Evolutionary conservation across 2,329 filamentous ascomycete species (phyloP).

Genomic region (Hymenotorrendiella dingleyae): DNA sequence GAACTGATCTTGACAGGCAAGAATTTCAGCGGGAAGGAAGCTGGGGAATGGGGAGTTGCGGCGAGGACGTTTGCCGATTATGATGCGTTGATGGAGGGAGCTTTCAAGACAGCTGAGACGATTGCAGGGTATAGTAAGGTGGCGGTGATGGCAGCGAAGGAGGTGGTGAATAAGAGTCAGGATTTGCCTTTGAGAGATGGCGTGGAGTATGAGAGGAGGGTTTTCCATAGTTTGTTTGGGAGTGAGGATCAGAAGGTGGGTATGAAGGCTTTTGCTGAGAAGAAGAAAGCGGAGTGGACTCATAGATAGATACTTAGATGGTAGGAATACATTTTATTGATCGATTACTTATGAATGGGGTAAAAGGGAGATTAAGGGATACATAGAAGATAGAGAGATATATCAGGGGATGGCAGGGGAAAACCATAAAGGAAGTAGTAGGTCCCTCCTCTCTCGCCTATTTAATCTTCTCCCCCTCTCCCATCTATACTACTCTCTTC

Average conservation of each 20-base stretch:
- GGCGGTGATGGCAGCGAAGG: conserved; percentile 85
- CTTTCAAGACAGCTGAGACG: conserved; percentile 76
- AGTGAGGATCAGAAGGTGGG: conserved; percentile 96
- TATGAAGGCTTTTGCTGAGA: conserved; percentile 92
- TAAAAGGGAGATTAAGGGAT: too few relatives aligned
- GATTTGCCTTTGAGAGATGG: conserved; percentile 82
- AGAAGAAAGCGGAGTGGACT: conserved; percentile 88
- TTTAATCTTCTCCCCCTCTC: too few relatives aligned
- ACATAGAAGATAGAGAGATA: too few relatives aligned
- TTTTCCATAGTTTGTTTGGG: conserved; percentile 92
- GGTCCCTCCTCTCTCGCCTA: too few relatives aligned
- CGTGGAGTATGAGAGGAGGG: conserved; percentile 86
- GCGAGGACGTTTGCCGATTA: conserved; percentile 74
- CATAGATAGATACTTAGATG: conserved; percentile 67
- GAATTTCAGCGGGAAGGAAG: conserved; percentile 77
- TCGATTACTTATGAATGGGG: too few relatives aligned
- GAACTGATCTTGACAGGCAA: conserved; percentile 83
- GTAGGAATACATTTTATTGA: too few relatives aligned
- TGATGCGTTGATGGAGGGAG: conserved; percentile 75
- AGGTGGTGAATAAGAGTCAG: conserved; percentile 99
- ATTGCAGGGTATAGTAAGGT: conserved; percentile 84
- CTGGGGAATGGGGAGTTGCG: conserved; percentile 84
- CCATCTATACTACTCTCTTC: too few relatives aligned
- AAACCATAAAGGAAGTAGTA: too few relatives aligned
- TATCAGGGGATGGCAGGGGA: too few relatives aligned